Evolutionary conservation across 2,329 filamentous ascomycete genomes (phyloP), one percentile per base, ranked within the genome.

Genomic region (Emergomyces pasteurianus): DNA sequence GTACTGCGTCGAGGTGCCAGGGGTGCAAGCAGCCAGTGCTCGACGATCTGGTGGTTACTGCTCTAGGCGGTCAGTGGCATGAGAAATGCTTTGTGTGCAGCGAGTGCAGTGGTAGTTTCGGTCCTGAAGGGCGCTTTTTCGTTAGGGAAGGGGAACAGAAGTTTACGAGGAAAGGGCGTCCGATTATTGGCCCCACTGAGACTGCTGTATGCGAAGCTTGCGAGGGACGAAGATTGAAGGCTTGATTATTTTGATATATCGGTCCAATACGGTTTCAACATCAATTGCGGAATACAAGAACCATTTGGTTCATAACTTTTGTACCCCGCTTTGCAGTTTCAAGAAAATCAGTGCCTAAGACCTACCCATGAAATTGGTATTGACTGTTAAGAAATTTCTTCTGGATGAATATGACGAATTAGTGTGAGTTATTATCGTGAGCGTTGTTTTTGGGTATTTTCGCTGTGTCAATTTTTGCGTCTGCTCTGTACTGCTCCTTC

Each of bases 21-120:
- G 90, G 87, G 68, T 99, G 94, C 76, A 85, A 84, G 68, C 85
- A 83, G 69, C 88, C 91, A 9, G 91, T 97, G 59, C 86, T 94
- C 58, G 92, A 96, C 53, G 87, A 96, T 57, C 85, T 92, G 70
- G 95, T 96, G 62, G 86, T 99, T 23, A 87, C 88, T 71, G 94
- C 94, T 0, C 79, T 99, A 50, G 92, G 90, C 5, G 86, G 85
- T 14, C 92, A 97, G 77, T 99, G 94, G 92, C 94, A 99, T 75
- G 86, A 90, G 60, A 81, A 85, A 62, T 99, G 94, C 74, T 99
- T 99, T 77, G 85, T 86, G 60, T 99, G 94, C 72, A 73, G 84
- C 77, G 83, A 85, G 68, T 87, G 84, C 67, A 79, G 79, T 28
- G 79, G 79, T 36, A 80, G 78, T 0, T 86, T 87, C 66, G 79